phyloP scores from a whole-genome alignment of 2,329 filamentous ascomycete genomes.

The Colletotrichum trifolii region DNA sequence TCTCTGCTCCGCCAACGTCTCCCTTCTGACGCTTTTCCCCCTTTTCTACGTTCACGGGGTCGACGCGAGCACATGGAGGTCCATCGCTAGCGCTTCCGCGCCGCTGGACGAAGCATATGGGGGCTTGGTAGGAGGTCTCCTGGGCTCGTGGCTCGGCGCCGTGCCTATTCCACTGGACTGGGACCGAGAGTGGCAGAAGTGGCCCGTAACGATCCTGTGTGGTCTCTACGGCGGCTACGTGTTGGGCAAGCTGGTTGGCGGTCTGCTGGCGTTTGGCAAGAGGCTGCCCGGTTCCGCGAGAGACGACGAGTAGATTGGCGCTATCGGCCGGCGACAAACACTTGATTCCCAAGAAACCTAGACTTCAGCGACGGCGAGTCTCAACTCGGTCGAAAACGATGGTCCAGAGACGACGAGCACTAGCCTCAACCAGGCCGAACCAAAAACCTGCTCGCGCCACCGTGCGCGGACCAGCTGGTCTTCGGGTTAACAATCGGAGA shows the following conservation, averaged over 20 bases:
- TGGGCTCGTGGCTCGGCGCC: constrained; percentile 93
- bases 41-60: constrained; percentile 89
- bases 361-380: background rate
- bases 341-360: too few relatives aligned
- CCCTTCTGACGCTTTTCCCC: constrained; percentile 81
- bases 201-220: constrained; percentile 90
- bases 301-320: constrained; percentile 15
- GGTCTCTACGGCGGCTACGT: constrained; percentile 85
- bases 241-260: constrained; percentile 73
- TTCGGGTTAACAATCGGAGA: too few relatives aligned
- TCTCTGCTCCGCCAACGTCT: constrained; percentile 83
- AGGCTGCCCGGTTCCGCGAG: constrained; percentile 45
- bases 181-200: constrained; percentile 99
- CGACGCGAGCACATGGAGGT: constrained; percentile 76
- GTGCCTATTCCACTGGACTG: constrained; percentile 96
- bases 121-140: constrained; percentile 77
- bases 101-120: constrained; percentile 90
- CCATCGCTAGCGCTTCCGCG: constrained; percentile 72
- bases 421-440: too few relatives aligned
- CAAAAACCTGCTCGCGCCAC: too few relatives aligned
- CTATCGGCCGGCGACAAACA: too few relatives aligned
- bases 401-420: too few relatives aligned
- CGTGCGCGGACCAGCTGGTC: too few relatives aligned
- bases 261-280: constrained; percentile 60
- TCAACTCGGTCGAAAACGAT: too few relatives aligned